Base-by-base conservation (phyloP, 208 protist species). In the Plasmodiophora brassicae region DNA sequence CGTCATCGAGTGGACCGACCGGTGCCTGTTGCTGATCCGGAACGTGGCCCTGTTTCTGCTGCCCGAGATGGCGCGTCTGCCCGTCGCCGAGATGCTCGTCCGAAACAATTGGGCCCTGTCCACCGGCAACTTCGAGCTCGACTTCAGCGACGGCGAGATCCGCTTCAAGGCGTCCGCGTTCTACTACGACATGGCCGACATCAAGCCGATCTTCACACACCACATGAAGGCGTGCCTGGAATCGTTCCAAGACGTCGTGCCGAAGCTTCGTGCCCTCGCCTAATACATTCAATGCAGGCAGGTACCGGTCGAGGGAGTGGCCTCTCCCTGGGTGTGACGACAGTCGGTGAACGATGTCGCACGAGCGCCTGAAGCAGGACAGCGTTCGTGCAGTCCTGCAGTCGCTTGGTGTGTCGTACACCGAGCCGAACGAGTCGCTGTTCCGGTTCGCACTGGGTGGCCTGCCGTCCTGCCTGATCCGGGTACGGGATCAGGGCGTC, bases 81-180 rank as follows among this genome's bases (percentile, higher is more conserved):
- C 14, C 14, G 65, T 78, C 65, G 65, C 65, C 65, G 65, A 78
- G n/a, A 32, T 78, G 32, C 65, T 78, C 65, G 65, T 78, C 5
- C 65, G 65, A 78, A 78, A n/a, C 65, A 78, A 78, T 78, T 78
- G 65, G 65, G n/a, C 65, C 32, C 65, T 78, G 5, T 8, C 65
- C 14, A 78, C 65, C 65, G 65, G 65, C 14, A 78, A 78, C n/a
- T 78, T 78, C 65, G 65, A 78, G n/a, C 5, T 78, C 65, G 65
- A 78, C 65, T 38, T 78, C 32, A 78, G 41, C 65, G 65, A 78
- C 65, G 65, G 65, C 65, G 65, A 78, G 65, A 32, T 78, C 14
- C 65, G 65, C 10, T 78, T 78, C 65, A 78, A 78, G n/a, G 65
- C 65, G n/a, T 78, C 65, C n/a, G 65, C n/a, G 65, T 78, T 78